Evolutionary conservation across 2,329 filamentous ascomycete species (phyloP), one percentile per base, ranked within the genome.

Genomic region (Colletotrichum liaoningense): DNA sequence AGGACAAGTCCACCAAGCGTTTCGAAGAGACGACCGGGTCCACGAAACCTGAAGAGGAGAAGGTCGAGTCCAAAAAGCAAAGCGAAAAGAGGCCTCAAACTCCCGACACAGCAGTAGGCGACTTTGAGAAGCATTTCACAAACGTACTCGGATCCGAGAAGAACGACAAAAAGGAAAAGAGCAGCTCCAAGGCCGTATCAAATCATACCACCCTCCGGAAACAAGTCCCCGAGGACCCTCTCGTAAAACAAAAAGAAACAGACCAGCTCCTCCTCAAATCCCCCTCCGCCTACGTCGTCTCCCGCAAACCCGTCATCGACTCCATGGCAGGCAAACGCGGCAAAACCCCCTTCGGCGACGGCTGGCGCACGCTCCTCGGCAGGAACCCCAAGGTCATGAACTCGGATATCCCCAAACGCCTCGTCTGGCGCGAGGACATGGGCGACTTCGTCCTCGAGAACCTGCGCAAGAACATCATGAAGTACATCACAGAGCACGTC

Each of bases 381-480:
- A 35, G 49, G n/a, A 52, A 76, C 12, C 42, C 24, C 4, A 54
- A 30, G 11, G 19, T 46, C 42, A 16, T 63, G 74, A 11, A 26
- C 26, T 11, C 9, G 30, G 0, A 59, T 73, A 52, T 55, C 76
- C 64, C 35, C 68, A 74, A 22, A 24, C 54, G 73, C 9, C 56
- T 81, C 9, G 79, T 83, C 28, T 90, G 86, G 86, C 86, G 90
- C 35, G 54, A 81, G 5, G 89, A 91, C 75, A 93, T 93, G 90
- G 83, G 86, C 42, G 79, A 82, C 0, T 82, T 88, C 30, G 77
- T 93, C 0, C 81, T 92, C 4, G 79, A 84, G 6, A 80, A 87
- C 71, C 83, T 92, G 81, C 86, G 88, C 5, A 80, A 84, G 5
- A 80, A 84, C 1, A 83, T 88, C 22, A 81, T 85, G 1, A 83